Conservation (phyloP, 305 asterid species). For the Solanum hybrid region DNA sequence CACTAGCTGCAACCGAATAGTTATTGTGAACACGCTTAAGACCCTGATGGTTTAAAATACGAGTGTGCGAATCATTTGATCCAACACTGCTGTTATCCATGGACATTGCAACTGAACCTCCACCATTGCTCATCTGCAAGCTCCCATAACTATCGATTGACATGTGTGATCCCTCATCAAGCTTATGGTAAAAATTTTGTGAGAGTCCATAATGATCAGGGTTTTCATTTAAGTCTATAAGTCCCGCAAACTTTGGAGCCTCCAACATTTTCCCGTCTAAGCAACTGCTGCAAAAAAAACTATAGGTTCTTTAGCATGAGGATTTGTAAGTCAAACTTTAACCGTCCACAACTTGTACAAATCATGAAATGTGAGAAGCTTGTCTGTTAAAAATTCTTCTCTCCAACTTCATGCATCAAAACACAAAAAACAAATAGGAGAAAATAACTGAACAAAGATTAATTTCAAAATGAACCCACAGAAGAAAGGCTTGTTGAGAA, state of each 20-base stretch:
- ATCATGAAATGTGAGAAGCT: neutral
- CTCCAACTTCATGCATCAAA: neutral
- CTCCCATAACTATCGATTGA: constrained; percentile 85
- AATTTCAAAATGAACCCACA: neutral
- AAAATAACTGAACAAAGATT: neutral
- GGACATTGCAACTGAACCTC: constrained; percentile 98
- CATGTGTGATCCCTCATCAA: constrained; percentile 90
- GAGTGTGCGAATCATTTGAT: constrained; percentile 82
- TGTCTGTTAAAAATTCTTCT: neutral
- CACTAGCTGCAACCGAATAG: constrained; percentile 79
- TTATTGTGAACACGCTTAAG: constrained; percentile 66
- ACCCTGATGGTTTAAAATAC: constrained; percentile 81
- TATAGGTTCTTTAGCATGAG: constrained; percentile 34
- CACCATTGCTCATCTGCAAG: constrained; percentile 91
- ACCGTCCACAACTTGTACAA: neutral
- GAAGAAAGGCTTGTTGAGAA: neutral
- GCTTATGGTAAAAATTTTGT: constrained; percentile 82
- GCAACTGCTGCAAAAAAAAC: constrained; percentile 8
- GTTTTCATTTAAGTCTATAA: constrained; percentile 65
- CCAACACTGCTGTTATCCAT: constrained; percentile 94
- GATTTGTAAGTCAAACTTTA: constrained; percentile 18
- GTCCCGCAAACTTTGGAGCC: constrained; percentile 77
- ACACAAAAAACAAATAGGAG: constrained; percentile 8
- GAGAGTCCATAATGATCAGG: constrained; percentile 71
- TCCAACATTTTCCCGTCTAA: constrained; percentile 64